phyloP scores from a whole-genome alignment of 331 rosid genomes.

The Spiraea crenata region DNA sequence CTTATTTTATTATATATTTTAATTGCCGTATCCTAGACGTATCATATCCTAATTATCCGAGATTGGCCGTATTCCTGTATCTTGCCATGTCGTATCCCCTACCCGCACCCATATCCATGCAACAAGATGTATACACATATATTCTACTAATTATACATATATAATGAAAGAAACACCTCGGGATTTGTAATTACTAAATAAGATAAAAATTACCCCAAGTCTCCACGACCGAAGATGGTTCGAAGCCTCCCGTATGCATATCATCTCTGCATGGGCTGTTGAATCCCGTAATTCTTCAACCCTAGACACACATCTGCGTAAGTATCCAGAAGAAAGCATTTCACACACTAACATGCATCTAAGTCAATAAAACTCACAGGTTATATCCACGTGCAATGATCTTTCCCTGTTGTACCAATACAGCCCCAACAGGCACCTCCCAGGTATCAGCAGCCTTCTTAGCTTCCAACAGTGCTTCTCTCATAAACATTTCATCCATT shows the following conservation, averaged over 20 bases:
- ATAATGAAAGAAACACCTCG: background rate
- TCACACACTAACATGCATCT: conserved; percentile 6
- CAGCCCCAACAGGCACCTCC: conserved; percentile 99
- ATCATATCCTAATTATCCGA: no score
- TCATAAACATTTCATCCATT: conserved; percentile 86
- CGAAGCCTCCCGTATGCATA: conserved; percentile 93
- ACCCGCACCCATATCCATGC: no score
- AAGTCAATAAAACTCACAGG: conserved; percentile 56
- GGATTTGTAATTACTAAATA: conserved; percentile 1
- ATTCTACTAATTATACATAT: background rate
- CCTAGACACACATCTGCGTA: conserved; percentile 42
- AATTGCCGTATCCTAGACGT: no score
- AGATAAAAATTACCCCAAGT: conserved; percentile 66
- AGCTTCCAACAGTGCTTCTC: conserved; percentile 92
- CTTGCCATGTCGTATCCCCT: no score
- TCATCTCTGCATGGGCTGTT: conserved; percentile 97
- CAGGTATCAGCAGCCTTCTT: conserved; percentile 90
- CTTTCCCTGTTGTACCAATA: conserved; percentile 83
- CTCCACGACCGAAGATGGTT: conserved; percentile 80
- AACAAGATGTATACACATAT: background rate
- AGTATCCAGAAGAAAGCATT: conserved; percentile 16
- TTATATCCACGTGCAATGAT: conserved; percentile 88
- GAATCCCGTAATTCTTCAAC: conserved; percentile 94
- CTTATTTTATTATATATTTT: no score
- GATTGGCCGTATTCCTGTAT: no score